Base-by-base conservation (phyloP, 768 basidiomycete species). In the Hygrophorus russula region DNA sequence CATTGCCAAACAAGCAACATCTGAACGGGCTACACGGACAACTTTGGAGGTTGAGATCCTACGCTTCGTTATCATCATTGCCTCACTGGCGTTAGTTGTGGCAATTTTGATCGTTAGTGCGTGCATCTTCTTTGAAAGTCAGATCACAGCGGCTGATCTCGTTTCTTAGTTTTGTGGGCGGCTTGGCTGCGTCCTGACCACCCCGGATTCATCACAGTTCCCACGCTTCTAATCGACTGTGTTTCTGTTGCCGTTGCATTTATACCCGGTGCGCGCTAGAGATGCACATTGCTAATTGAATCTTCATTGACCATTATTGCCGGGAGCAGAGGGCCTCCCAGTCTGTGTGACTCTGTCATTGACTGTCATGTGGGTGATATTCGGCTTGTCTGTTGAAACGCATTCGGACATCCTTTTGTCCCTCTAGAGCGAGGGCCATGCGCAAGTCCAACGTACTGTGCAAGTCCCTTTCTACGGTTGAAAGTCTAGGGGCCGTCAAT, bases 401-500 rank as follows among this genome's bases (percentile, higher is more conserved):
- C 12, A 5, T 19, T 27, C 13, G 5, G 20, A n/a, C 31, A 14
- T 13, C 4, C n/a, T 11, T 27, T 8, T 39, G 17, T 10, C 13
- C 10, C 36, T 19, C 5, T 28, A 56, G 55, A 15, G 70, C 70
- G 14, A 58, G 68, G 28, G 64, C 67, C 6, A 63, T 79, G 49
- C 64, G 69, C 42, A 71, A 70, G 51, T 68, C 70, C 50, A 71
- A 70, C 49, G 69, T 78, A 15, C 56, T 75, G 12, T 69, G 67
- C 52, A 73, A 72, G 51, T 73, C 74, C 2, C 61, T 83, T 17
- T 68, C 77, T 18, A 82, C 77, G 5, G 77, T 83, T 24, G 80
- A 83, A 56, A 76, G 76, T 5, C 64, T 83, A 4, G 80, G 81
- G 5, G 67, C 72, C 7, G 77, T 82, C 54, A 73, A 74, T 42